Conservation (phyloP, 2,329 filamentous ascomycete genomes). For the Fusarium compactum region DNA sequence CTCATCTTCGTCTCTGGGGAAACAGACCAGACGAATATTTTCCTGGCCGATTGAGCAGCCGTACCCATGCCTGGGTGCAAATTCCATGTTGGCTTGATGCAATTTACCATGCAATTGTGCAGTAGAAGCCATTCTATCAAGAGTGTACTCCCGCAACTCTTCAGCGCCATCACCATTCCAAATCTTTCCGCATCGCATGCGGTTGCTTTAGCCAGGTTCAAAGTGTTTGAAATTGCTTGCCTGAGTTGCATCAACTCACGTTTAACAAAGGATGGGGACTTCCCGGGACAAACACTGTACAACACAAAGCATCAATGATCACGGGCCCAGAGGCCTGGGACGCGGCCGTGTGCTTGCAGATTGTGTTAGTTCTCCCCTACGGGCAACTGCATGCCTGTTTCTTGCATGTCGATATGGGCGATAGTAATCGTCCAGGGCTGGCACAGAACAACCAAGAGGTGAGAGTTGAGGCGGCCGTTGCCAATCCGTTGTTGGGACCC, state of each 20-base stretch:
- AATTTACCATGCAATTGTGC: conserved; percentile 9
- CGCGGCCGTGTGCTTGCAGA: conserved; percentile 41
- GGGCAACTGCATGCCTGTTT: conserved; percentile 36
- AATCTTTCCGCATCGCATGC: neutral
- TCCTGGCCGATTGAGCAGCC: conserved; percentile 15
- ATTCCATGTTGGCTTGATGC: conserved; percentile 9
- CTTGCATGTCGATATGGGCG: conserved; percentile 19
- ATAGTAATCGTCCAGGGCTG: conserved; percentile 15
- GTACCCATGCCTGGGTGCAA: conserved; percentile 1
- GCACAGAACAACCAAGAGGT: neutral
- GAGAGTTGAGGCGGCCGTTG: conserved; percentile 9
- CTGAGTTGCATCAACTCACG: conserved; percentile 25
- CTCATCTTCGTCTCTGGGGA: conserved; percentile 8
- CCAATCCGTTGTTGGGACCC: conserved; percentile 7
- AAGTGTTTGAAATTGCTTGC: conserved; percentile 9
- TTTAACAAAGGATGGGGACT: conserved; percentile 28
- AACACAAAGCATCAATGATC: conserved; percentile 19
- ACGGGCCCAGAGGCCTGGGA: conserved; percentile 44
- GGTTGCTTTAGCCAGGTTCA: neutral
- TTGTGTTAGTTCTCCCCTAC: conserved; percentile 23
- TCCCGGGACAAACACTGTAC: conserved; percentile 43
- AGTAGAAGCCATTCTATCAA: neutral
- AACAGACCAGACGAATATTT: conserved; percentile 37
- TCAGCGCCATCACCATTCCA: neutral
- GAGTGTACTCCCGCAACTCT: conserved; percentile 7